These are phyloP conservation scores for Diaporthe amygdali DNA, from an alignment of 2,329 filamentous ascomycete genomes.

Conservation along the genomic window DNA sequence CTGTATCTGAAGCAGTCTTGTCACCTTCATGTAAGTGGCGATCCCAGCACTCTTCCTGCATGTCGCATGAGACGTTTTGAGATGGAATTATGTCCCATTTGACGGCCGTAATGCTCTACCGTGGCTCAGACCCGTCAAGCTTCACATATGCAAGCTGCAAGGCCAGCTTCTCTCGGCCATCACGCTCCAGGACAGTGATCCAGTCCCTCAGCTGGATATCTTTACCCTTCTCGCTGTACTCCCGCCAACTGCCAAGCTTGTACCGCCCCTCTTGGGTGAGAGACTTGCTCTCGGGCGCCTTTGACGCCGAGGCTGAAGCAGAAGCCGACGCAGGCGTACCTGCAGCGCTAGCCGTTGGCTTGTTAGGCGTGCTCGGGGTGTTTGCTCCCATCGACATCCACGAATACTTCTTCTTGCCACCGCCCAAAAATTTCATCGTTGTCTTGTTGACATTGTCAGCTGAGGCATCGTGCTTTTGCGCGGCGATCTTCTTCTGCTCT, in stretches of 20 bases:
- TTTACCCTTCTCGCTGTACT: conserved; percentile 77
- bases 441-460: conserved; percentile 86
- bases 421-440: conserved; percentile 68
- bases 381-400: conserved; percentile 74
- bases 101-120: conserved; percentile 30
- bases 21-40: neutral
- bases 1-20: neutral
- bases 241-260: conserved; percentile 76
- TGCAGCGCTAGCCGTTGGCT: conserved; percentile 34
- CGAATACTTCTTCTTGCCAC: conserved; percentile 69
- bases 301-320: conserved; percentile 23
- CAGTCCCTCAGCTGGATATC: conserved; percentile 87
- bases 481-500: conserved; percentile 76
- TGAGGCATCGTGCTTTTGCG: conserved; percentile 77
- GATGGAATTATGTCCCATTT: neutral
- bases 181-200: conserved; percentile 78
- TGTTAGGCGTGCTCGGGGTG: conserved; percentile 44
- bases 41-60: neutral
- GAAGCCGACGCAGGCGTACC: conserved; percentile 8
- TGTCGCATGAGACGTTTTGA: neutral
- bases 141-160: conserved; percentile 63
- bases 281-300: conserved; percentile 41
- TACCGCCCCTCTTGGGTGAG: conserved; percentile 65
- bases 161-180: conserved; percentile 70
- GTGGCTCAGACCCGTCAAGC: conserved; percentile 55